Conservation (phyloP, 2,329 filamentous ascomycete genomes). For the Talaromyces sp. region DNA sequence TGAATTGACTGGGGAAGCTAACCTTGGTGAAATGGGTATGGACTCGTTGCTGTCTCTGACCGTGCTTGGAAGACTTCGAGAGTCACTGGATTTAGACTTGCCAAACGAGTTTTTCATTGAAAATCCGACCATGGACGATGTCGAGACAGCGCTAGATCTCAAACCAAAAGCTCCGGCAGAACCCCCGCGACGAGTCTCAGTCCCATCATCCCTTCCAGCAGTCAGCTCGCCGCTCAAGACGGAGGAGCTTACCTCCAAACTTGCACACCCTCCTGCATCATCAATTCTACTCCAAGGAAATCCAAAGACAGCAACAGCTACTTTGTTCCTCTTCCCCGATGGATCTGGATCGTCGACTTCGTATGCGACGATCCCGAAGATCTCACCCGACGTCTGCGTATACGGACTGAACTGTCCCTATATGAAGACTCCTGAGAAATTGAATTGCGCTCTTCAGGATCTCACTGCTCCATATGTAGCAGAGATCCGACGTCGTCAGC, state of each 20-base stretch:
- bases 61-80: constrained; percentile 40
- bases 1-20: constrained; percentile 35
- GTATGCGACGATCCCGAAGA: constrained; percentile 37
- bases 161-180: constrained; percentile 24
- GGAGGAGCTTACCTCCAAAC: constrained; percentile 12
- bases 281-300: constrained; percentile 39
- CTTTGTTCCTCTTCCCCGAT: constrained; percentile 40
- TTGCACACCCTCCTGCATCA: constrained; percentile 32
- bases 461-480: constrained; percentile 34
- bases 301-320: constrained; percentile 36
- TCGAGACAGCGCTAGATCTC: constrained; percentile 33
- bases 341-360: constrained; percentile 43
- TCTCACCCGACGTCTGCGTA: constrained; percentile 35
- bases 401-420: constrained; percentile 41
- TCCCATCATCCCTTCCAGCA: constrained; percentile 11
- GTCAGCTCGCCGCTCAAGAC: constrained; percentile 16
- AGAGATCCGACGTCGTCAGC: constrained; percentile 44
- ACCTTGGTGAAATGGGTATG: constrained; percentile 39
- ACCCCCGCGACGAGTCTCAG: constrained; percentile 4
- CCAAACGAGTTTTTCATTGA: constrained; percentile 40
- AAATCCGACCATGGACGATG: constrained; percentile 35
- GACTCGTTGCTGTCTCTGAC: constrained; percentile 43
- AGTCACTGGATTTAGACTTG: constrained; percentile 36
- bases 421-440: constrained; percentile 36
- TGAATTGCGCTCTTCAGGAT: constrained; percentile 29